Base-by-base conservation (phyloP, 192 early-diverging fungal genomes). In the Coemansia aciculifera region DNA sequence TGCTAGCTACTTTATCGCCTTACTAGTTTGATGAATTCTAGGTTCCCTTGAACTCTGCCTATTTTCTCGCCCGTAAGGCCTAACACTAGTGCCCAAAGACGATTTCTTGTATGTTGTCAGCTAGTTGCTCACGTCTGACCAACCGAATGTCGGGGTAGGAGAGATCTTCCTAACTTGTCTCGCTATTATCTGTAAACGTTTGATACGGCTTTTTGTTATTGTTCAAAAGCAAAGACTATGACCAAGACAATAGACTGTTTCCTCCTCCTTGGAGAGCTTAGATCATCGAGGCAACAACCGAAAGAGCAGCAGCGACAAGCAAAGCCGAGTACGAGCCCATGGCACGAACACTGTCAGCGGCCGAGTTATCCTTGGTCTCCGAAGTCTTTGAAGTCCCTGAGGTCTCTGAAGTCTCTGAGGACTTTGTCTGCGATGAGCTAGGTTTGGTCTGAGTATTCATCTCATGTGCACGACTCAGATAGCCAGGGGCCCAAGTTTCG, bases 401-500 rank as follows among this genome's bases (percentile, higher is more conserved):
- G n/a, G 24, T 3, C 24, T 21, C 27, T 15, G 43, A 24, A 5
- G 21, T n/a, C 17, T 44, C 17, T n/a, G 46, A 49, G n/a, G 46
- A 19, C 51, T 29, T 11, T 31, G 51, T 27, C 12, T 24, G 27
- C 24, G 51, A 29, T 29, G 46, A 7, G 8, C n/a, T 49, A 49
- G 19, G 19, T 0, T 9, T 49, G 3, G 19, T 49, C 46, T n/a
- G 19, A 49, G 46, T 49, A 9, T 21, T 21, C 36, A 63, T 0
- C 44, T 31, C 60, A 10, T 71, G 37, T 12, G 72, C 72, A 3
- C 72, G 68, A 46, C 51, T 63, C 24, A 64, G 17, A 40, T 67
- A 74, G 10, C 66, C 68, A 19, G 68, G 52, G 0, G 62, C 65
- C 78, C 78, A 79, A 7, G 52, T 57, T 3, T 72, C 13, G 9